Evolutionary conservation across 306 rosid genomes (phyloP).

Genomic region (Mimosa pudica): DNA sequence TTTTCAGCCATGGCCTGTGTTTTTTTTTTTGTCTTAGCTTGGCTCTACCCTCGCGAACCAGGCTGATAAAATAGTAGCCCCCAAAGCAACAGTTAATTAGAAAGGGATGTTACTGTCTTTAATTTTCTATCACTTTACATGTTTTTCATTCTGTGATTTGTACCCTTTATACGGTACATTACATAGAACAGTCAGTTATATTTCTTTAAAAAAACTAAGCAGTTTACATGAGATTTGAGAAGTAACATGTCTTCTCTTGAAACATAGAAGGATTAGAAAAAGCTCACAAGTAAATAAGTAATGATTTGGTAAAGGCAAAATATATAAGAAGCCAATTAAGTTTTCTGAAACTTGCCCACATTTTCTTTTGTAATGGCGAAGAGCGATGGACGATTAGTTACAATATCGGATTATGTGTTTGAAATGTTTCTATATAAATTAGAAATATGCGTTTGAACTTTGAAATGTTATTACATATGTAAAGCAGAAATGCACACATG

Average conservation of each 20-base stretch:
- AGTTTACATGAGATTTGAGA: neutral
- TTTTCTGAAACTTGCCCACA: neutral
- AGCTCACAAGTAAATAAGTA: neutral
- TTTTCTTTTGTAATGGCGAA: neutral
- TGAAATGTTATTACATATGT: no score
- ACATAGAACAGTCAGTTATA: neutral
- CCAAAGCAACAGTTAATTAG: no score
- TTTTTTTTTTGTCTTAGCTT: neutral
- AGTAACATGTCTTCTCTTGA: no score
- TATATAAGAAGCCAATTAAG: neutral
- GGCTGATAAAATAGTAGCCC: neutral
- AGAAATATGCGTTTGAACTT: no score
- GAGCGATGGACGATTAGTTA: neutral
- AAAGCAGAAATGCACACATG: no score
- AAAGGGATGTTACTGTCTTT: no score
- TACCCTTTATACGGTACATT: neutral
- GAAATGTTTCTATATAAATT: neutral
- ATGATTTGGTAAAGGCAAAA: neutral
- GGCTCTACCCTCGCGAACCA: conserved; percentile 14
- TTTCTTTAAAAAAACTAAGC: neutral
- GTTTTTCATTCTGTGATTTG: neutral
- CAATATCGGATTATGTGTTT: neutral
- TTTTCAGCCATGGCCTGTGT: conserved; percentile 6
- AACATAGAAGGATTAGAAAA: no score
- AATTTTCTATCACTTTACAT: neutral